Conservation (phyloP, 805 yeast genomes). For the Wickerhamomyces tratensis region DNA sequence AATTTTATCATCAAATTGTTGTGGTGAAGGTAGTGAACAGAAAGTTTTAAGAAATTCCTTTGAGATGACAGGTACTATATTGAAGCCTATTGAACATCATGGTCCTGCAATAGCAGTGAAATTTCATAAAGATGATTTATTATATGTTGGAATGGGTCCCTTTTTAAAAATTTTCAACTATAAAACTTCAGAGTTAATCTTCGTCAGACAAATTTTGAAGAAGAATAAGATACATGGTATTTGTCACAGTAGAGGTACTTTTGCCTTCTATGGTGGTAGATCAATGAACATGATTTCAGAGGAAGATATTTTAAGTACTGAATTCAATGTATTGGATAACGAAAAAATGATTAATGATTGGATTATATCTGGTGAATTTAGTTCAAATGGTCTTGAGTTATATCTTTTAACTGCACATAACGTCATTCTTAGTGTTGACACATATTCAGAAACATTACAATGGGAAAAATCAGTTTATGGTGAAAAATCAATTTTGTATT, state of each 20-base stretch:
- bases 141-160: constrained; percentile 70
- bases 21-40: too few species aligned
- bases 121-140: constrained; percentile 24
- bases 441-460: constrained; percentile 16
- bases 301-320: constrained; percentile 19
- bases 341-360: constrained; percentile 66
- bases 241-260: constrained; percentile 24
- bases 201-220: constrained; percentile 39
- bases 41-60: too few species aligned
- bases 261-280: constrained; percentile 60
- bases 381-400: constrained; percentile 25
- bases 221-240: constrained; percentile 83
- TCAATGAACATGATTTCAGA: constrained; percentile 41
- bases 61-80: background rate
- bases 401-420: constrained; percentile 77
- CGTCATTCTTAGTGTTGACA: constrained; percentile 34
- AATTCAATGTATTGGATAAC: constrained; percentile 8
- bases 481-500: constrained; percentile 78
- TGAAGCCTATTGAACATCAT: constrained; percentile 24
- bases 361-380: constrained; percentile 58
- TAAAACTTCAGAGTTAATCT: constrained; percentile 25
- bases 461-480: constrained; percentile 33
- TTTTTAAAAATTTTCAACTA: constrained; percentile 44
- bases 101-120: constrained; percentile 69
- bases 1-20: too few species aligned